phyloP scores from a whole-genome alignment of 2,329 filamentous ascomycete genomes.

The Xylariales sp. region DNA sequence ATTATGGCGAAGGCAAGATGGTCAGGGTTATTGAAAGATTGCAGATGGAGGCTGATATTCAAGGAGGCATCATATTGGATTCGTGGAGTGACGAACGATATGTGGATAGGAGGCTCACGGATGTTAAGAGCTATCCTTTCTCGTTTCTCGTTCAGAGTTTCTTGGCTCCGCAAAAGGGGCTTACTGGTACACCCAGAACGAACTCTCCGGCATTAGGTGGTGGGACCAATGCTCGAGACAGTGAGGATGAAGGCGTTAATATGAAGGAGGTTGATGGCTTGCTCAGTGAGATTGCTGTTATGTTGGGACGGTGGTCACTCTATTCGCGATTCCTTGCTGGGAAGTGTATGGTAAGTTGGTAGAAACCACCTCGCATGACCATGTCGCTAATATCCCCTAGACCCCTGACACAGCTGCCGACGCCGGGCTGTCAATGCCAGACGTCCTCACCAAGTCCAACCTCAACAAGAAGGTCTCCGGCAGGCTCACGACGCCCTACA shows the following conservation, averaged over 20 bases:
- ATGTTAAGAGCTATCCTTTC: slow-evolving; percentile 96
- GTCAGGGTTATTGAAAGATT: slow-evolving; percentile 86
- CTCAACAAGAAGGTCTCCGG: slow-evolving; percentile 73
- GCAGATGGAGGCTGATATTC: slow-evolving; percentile 91
- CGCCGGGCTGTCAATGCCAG: slow-evolving; percentile 60
- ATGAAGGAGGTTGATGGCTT: slow-evolving; percentile 94
- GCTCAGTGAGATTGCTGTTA: slow-evolving; percentile 81
- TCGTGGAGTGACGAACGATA: slow-evolving; percentile 89
- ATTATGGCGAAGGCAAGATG: slow-evolving; percentile 94
- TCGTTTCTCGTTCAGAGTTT: slow-evolving; percentile 97
- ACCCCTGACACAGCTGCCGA: slow-evolving; percentile 47
- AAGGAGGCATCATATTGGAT: slow-evolving; percentile 92
- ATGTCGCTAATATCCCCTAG: slow-evolving; percentile 34
- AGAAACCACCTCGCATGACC: slow-evolving; percentile 13
- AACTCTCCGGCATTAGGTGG: slow-evolving; percentile 68
- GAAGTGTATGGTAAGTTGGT: slow-evolving; percentile 68
- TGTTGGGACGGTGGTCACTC: slow-evolving; percentile 89
- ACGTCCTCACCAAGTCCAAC: slow-evolving; percentile 73
- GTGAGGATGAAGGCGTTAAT: slow-evolving; percentile 88
- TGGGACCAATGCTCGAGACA: slow-evolving; percentile 50
- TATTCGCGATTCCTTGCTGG: slow-evolving; percentile 85
- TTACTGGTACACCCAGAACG: slow-evolving; percentile 59
- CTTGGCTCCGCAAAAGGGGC: slow-evolving; percentile 63
- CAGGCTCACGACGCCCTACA: slow-evolving; percentile 76
- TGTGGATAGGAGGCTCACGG: slow-evolving; percentile 81